phyloP scores from a whole-genome alignment of 345 rosid genomes.

The Barbarea vulgaris region DNA sequence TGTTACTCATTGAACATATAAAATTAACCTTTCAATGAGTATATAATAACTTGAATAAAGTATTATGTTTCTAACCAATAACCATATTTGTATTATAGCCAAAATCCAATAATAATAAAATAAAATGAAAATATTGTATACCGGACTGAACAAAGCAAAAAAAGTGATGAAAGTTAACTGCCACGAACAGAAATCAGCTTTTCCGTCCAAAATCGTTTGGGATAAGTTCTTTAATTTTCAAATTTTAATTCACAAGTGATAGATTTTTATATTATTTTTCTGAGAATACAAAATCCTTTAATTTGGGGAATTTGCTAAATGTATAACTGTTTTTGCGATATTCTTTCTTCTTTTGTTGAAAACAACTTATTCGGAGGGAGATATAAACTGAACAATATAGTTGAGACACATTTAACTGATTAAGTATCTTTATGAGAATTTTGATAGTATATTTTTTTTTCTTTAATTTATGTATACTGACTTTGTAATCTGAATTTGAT shows the following conservation, averaged over 20 bases:
- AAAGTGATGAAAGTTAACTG: conserved; percentile 7
- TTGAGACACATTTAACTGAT: no score
- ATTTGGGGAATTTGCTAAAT: conserved; percentile 13
- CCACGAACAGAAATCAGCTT: background rate
- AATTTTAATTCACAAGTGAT: background rate
- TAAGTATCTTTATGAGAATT: no score
- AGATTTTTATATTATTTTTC: background rate
- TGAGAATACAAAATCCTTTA: background rate
- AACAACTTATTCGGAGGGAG: background rate
- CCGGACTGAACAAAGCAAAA: background rate
- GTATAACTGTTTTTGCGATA: background rate
- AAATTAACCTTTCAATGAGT: background rate
- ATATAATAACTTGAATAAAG: background rate
- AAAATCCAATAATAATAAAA: background rate
- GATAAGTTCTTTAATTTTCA: background rate
- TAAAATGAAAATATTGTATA: background rate
- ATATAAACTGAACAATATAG: background rate
- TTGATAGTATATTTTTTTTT: no score
- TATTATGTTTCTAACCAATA: background rate
- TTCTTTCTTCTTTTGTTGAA: background rate
- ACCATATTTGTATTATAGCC: background rate
- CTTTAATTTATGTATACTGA: no score
- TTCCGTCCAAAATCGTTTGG: conserved; percentile 17
- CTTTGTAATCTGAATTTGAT: no score
- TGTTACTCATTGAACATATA: background rate